Conservation (phyloP, 257 asterid genomes). For the Solanum megistacrolobum region DNA sequence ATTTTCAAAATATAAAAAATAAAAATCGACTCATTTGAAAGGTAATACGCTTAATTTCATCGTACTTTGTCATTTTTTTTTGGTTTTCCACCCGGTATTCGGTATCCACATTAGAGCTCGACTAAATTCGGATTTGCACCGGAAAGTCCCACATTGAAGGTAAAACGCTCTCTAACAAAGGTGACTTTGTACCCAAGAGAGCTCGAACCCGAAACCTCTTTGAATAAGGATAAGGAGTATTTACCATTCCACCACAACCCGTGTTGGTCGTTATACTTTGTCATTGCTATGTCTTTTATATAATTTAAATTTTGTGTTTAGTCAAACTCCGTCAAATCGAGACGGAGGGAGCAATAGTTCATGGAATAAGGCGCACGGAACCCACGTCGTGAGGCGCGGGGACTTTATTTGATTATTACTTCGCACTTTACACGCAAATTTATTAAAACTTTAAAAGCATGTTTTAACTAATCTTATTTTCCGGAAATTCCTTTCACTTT, state of each 20-base stretch:
- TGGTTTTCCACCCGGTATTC: accelerated
- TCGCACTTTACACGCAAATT: not conserved
- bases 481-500: slow-evolving; percentile 2
- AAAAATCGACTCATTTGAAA: not conserved
- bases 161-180: no score
- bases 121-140: no score
- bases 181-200: no score
- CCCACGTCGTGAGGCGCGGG: not conserved
- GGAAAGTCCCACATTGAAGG: no score
- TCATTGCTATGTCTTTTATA: no score
- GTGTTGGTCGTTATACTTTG: no score
- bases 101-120: no score
- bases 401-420: not conserved
- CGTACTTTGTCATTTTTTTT: no score
- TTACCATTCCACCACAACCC: no score
- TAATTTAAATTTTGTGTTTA: not conserved
- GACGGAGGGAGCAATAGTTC: not conserved
- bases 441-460: not conserved
- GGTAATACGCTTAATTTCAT: accelerated
- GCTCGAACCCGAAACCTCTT: no score
- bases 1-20: not conserved
- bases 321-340: not conserved
- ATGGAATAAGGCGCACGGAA: not conserved
- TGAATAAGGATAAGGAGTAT: no score
- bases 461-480: not conserved